Conservation (phyloP, 768 basidiomycete genomes). For the Phanerodontia chrysosporium region DNA sequence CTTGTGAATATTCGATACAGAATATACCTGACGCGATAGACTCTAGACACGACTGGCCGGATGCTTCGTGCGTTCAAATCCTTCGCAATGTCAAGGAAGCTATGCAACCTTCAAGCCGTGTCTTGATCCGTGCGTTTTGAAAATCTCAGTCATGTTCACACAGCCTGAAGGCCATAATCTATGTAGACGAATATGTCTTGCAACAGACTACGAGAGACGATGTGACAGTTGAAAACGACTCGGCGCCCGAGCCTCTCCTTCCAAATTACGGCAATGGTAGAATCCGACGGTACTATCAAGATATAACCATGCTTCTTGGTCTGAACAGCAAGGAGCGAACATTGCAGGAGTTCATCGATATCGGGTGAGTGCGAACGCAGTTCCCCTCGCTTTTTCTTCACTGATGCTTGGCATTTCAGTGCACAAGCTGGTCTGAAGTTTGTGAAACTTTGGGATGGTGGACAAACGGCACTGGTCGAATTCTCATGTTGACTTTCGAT, state of each 20-base stretch:
- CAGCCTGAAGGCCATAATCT: too few relatives aligned
- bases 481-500: neutral
- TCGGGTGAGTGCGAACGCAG: neutral
- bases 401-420: neutral
- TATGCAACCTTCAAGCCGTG: slow-evolving; percentile 25
- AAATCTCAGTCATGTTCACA: too few relatives aligned
- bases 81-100: slow-evolving; percentile 27
- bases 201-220: neutral
- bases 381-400: neutral
- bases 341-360: neutral
- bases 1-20: neutral
- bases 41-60: slow-evolving; percentile 30
- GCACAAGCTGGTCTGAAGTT: neutral
- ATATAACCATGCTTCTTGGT: slow-evolving; percentile 10
- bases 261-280: slow-evolving; percentile 12
- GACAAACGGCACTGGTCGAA: neutral
- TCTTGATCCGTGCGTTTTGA: slow-evolving; percentile 28
- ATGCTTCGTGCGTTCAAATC: slow-evolving; percentile 23
- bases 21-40: slow-evolving; percentile 20
- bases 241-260: slow-evolving; percentile 12
- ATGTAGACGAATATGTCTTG: slow-evolving; percentile 9
- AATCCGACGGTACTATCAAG: slow-evolving; percentile 4
- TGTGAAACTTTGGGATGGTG: neutral
- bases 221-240: neutral
- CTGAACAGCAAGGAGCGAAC: slow-evolving; percentile 1